Conservation (phyloP, 1,139 yeast species). For the Schwanniomyces etchellsii region DNA sequence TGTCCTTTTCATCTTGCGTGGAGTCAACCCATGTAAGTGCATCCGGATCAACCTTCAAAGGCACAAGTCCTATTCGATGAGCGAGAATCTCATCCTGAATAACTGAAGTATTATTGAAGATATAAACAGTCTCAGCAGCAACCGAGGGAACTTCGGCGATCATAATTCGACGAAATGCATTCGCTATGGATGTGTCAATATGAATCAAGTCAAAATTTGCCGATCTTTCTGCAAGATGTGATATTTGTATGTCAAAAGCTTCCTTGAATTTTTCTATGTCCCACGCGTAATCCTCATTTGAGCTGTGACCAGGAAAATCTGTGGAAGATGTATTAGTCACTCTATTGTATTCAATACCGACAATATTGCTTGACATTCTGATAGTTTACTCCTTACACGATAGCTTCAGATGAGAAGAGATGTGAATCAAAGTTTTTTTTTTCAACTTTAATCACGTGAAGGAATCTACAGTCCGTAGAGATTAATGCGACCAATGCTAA, state of each 20-base stretch:
- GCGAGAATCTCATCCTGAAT: constrained; percentile 96
- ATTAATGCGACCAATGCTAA: too few relatives aligned
- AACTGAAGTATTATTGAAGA: constrained; percentile 91
- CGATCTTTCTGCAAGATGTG: constrained; percentile 57
- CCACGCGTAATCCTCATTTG: constrained; percentile 72
- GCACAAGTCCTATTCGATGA: constrained; percentile 88
- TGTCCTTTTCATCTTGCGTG: constrained; percentile 56
- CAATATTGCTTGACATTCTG: constrained; percentile 50
- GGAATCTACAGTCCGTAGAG: too few relatives aligned
- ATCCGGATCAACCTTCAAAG: constrained; percentile 92
- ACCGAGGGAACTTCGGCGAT: constrained; percentile 94
- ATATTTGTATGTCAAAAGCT: constrained; percentile 63
- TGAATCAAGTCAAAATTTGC: constrained; percentile 86
- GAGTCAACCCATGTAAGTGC: constrained; percentile 70
- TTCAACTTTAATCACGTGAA: background rate
- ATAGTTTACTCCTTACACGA: constrained; percentile 72
- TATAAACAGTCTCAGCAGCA: constrained; percentile 87
- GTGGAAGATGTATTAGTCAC: constrained; percentile 84
- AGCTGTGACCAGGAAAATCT: constrained; percentile 80
- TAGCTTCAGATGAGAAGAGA: constrained; percentile 37
- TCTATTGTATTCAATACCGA: constrained; percentile 85
- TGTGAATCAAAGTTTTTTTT: background rate
- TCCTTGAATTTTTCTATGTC: constrained; percentile 73
- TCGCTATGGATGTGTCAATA: constrained; percentile 87
- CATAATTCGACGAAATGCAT: constrained; percentile 97